Base-by-base conservation (phyloP, 164 flowering plant species). In the Annona cherimola region DNA sequence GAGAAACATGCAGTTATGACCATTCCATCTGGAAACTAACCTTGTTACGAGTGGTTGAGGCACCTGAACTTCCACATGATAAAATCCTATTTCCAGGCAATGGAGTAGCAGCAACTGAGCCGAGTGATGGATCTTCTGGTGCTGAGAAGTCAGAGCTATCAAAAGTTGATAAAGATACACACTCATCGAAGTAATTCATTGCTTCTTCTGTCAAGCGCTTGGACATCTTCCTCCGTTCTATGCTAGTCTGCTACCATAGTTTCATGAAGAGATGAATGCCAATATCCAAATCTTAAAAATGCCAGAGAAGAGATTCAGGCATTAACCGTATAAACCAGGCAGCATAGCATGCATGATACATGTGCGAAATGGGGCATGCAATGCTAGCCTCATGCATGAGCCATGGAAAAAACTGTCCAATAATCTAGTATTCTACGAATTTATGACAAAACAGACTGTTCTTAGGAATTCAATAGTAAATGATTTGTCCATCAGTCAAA, bases 71-170 rank as follows among this genome's bases (percentile, higher is more conserved):
- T 76, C 73, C 82, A 35, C 63, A 81, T 20, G 73, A 73, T 45
- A 76, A 41, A 68, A 72, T 60, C 46, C 42, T 66, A 70, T 50
- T 63, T 1, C 68, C 77, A 73, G 64, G 72, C 50, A 45, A 45
- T 16, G 79, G 74, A 7, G 78, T 50, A 70, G 11, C 71, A 26
- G 83, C 79, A 66, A 69, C 71, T 16, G 71, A 61, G 67, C 64
- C 75, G 42, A 69, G 43, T 16, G 81, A 81, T 54, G 89, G 87
- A 66, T 90, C 96, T 75, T 94, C 98, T 50, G 77, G 76, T 40
- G 95, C 83, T 68, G 96, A 92, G 79, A 92, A 89, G 79, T 94
- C 97, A 45, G 96, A 90, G 78, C 90, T 82, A 76, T 92, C 97
- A 81, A 94, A 91, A 68, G 97, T 89, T 63, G 98, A 92, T 76